Base-by-base conservation (phyloP, 2,329 filamentous ascomycete species). In the Exophiala alcalophila region DNA sequence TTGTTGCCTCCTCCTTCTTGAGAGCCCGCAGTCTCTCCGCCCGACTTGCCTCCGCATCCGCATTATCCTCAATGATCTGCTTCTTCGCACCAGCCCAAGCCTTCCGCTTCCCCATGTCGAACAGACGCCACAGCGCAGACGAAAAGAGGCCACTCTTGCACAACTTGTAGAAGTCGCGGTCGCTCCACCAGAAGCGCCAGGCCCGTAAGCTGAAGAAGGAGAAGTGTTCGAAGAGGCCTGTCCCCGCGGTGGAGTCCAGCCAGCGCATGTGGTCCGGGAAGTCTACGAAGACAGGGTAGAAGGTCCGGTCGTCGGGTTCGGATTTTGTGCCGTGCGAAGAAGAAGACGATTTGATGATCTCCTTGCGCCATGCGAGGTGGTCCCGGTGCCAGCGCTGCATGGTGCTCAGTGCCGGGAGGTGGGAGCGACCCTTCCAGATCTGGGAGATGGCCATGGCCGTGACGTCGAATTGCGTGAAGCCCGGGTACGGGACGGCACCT, bases 391-490 rank as follows among this genome's bases (percentile, higher is more conserved):
- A 45, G n/a, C 43, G 30, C 44, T 60, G 49, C 69, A 74, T 73
- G 1, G 60, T 60, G 0, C 35, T 20, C 2, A 38, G 31, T 0
- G 63, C 44, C 0, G 71, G 72, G 0, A 75, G 60, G 0, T 34
- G 15, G 0, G 62, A 63, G 2, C 57, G 59, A 1, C 65, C 67
- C 3, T 62, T 61, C 65, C 67, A 75, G 11, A 71, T 56, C 40
- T 73, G 69, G 1, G 66, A 64, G 4, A 74, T 52, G 2, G 65
- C 67, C 69, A 71, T 72, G 26, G 64, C 58, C 4, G 62, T 63
- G 25, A 76, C 57, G 44, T 74, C 71, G 32, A 65, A 61, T 6
- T 69, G 55, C 9, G 61, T 60, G 15, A 66, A 62, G 47, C 66
- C 40, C 59, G 63, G 62, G 34, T 61, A 59, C 30, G 65, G 56